A percentile compares a stretch with the other conserved stretches of the same genome.
phyloP scores from a whole-genome alignment of 2,329 filamentous ascomycete species.

The Fusarium multiceps region DNA sequence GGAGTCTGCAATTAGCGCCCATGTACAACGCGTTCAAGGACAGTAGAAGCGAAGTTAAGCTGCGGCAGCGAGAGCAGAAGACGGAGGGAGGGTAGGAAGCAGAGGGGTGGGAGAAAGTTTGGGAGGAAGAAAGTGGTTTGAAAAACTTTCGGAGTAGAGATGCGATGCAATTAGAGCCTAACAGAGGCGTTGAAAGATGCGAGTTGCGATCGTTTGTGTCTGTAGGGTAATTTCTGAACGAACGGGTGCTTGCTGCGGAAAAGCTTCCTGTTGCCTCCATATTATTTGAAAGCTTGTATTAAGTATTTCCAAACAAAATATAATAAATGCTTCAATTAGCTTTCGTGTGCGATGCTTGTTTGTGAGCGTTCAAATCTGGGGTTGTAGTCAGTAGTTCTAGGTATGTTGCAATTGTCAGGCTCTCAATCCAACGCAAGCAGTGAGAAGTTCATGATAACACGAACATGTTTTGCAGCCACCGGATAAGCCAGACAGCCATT shows the following conservation, averaged over 20 bases:
- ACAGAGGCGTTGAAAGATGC: background rate
- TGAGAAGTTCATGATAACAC: background rate
- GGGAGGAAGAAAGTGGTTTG: no score
- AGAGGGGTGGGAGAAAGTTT: no score
- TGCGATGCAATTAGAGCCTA: background rate
- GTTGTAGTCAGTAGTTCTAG: fast-evolving
- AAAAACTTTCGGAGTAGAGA: background rate
- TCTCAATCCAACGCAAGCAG: background rate
- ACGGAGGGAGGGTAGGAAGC: no score
- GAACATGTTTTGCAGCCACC: fast-evolving
- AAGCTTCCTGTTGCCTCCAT: background rate
- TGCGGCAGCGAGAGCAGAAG: fast-evolving
- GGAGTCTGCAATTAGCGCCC: fast-evolving
- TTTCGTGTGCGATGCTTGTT: background rate
- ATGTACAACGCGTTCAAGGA: background rate
- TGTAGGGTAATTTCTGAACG: background rate
- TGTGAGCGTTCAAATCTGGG: background rate
- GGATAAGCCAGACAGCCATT: background rate
- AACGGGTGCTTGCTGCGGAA: background rate
- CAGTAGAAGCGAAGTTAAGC: fast-evolving
- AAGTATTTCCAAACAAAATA: fast-evolving
- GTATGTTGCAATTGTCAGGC: fast-evolving
- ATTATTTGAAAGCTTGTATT: background rate
- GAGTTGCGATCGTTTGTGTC: background rate
- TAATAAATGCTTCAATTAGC: background rate